Evolutionary conservation across 2,329 filamentous ascomycete species (phyloP).

Genomic region (Clonostachys solani): DNA sequence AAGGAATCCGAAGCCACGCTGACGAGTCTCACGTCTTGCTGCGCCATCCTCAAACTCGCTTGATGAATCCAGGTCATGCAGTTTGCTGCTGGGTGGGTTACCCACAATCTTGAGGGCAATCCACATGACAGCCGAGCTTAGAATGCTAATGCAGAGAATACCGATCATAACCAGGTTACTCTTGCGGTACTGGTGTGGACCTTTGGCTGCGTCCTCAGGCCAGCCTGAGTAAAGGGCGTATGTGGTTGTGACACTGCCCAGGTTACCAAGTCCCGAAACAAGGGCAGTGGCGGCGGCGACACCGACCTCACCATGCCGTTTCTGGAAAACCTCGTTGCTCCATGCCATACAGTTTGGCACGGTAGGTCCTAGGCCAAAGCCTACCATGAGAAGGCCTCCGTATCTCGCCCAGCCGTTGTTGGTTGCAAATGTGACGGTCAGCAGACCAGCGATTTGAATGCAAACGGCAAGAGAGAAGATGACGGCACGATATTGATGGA

Average conservation of each 20-base stretch:
- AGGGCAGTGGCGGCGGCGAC: constrained; percentile 82
- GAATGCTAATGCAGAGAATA: constrained; percentile 74
- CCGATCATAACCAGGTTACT: constrained; percentile 88
- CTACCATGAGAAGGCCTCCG: constrained; percentile 82
- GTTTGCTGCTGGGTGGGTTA: constrained; percentile 44
- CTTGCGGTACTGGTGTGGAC: constrained; percentile 68
- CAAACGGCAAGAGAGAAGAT: constrained; percentile 76
- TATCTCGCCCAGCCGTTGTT: constrained; percentile 77
- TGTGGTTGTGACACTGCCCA: constrained; percentile 81
- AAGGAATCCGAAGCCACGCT: constrained; percentile 52
- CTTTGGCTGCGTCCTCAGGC: constrained; percentile 68
- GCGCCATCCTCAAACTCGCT: constrained; percentile 55
- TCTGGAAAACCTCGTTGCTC: constrained; percentile 88
- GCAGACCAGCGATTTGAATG: constrained; percentile 77
- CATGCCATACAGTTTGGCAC: constrained; percentile 94
- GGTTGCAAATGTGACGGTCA: constrained; percentile 72
- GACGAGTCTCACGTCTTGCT: constrained; percentile 50
- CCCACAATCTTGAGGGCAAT: constrained; percentile 57
- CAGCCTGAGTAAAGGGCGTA: constrained; percentile 88
- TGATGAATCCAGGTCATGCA: constrained; percentile 28
- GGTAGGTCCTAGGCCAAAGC: constrained; percentile 85
- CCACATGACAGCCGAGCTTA: constrained; percentile 67
- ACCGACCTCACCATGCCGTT: constrained; percentile 83
- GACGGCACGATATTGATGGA: constrained; percentile 72
- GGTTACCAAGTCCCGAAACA: constrained; percentile 81